Conservation (phyloP, 2,329 filamentous ascomycete species). For the Curvularia sp. region DNA sequence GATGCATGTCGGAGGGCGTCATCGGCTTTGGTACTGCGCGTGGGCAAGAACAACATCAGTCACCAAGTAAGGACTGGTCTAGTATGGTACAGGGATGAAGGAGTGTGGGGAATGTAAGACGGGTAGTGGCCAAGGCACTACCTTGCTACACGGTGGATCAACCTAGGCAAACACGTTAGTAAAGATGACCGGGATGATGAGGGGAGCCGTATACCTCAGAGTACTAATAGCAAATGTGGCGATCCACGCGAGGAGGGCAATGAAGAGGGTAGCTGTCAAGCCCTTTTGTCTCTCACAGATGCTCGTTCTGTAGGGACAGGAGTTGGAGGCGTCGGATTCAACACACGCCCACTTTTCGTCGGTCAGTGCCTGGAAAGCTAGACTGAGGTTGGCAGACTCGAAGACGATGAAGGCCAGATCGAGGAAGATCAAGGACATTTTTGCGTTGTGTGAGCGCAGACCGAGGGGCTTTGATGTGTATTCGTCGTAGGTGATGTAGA, state of each 20-base stretch:
- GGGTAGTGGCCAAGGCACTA: slow-evolving; percentile 26
- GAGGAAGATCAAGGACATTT: slow-evolving; percentile 86
- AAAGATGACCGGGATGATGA: neutral
- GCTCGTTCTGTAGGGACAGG: slow-evolving; percentile 42
- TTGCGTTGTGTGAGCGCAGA: slow-evolving; percentile 80
- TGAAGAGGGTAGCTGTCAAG: slow-evolving; percentile 77
- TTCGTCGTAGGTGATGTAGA: slow-evolving; percentile 96
- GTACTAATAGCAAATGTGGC: slow-evolving; percentile 84
- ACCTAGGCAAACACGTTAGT: slow-evolving; percentile 27
- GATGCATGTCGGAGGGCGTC: slow-evolving; percentile 11
- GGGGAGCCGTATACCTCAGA: slow-evolving; percentile 37
- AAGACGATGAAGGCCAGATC: slow-evolving; percentile 98
- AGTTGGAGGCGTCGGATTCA: slow-evolving; percentile 17
- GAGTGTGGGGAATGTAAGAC: slow-evolving; percentile 7
- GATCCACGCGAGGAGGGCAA: slow-evolving; percentile 88
- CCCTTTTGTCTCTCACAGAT: slow-evolving; percentile 72
- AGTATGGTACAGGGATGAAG: slow-evolving; percentile 6
- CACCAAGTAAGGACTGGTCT: neutral
- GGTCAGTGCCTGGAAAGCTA: slow-evolving; percentile 84
- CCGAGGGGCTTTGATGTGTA: slow-evolving; percentile 94
- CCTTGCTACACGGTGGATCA: slow-evolving; percentile 42
- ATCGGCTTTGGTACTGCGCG: slow-evolving; percentile 10
- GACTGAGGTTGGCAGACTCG: slow-evolving; percentile 87
- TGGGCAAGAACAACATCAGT: slow-evolving; percentile 5
- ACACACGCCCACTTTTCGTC: slow-evolving; percentile 64